These are phyloP conservation scores for Pilatotrama ljubarskyi DNA, from an alignment of 768 basidiomycete genomes.

Conservation along the genomic window DNA sequence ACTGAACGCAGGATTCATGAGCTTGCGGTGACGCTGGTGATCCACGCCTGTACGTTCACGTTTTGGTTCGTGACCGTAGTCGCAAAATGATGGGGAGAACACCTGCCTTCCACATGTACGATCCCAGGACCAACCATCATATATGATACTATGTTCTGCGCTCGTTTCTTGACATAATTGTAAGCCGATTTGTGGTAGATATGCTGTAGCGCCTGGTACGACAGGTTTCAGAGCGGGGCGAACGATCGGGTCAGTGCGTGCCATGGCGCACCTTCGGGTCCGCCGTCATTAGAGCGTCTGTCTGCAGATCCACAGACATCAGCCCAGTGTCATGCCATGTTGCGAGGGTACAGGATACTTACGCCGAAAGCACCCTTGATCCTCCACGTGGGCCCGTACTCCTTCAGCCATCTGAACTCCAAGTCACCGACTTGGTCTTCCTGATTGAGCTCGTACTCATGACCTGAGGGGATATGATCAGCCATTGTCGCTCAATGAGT, in stretches of 20 bases:
- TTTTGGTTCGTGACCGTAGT: no score
- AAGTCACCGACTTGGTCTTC: slow-evolving; percentile 23
- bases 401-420: slow-evolving; percentile 19
- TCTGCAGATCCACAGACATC: not conserved
- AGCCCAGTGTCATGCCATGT: no score
- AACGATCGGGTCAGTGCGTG: not conserved
- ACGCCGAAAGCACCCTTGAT: slow-evolving; percentile 23
- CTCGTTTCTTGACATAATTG: slow-evolving; percentile 22
- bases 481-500: not conserved
- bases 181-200: slow-evolving; percentile 30
- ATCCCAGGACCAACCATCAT: slow-evolving; percentile 6
- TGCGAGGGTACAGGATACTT: not conserved
- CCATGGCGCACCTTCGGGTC: slow-evolving; percentile 5
- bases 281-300: slow-evolving; percentile 11
- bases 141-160: not conserved
- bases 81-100: not conserved
- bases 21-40: slow-evolving; percentile 24
- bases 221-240: no score
- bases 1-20: slow-evolving; percentile 25
- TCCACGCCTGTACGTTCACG: not conserved
- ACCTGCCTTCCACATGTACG: not conserved
- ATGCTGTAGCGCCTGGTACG: slow-evolving; percentile 26
- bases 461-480: not conserved
- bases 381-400: slow-evolving; percentile 23
- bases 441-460: not conserved